A percentile compares a stretch with the other conserved stretches of the same genome.
These are phyloP conservation scores for Rubia balearica DNA, from an alignment of 305 asterid genomes.

Conservation along the genomic window DNA sequence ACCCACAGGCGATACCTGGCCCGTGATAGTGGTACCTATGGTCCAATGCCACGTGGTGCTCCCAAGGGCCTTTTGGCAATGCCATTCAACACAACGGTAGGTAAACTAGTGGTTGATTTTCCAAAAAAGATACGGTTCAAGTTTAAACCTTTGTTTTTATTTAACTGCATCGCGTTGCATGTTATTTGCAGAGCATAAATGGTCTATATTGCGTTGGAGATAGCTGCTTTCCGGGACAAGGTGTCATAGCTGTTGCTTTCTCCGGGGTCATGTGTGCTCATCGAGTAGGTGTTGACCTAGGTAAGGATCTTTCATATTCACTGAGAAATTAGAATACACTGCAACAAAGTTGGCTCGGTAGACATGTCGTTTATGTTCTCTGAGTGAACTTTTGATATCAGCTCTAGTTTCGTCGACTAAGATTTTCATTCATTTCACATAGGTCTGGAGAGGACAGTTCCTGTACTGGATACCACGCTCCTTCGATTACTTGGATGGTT, in stretches of 20 bases:
- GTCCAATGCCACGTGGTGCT: constrained; percentile 78
- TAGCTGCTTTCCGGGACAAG: constrained; percentile 99
- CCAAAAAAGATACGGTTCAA: background rate
- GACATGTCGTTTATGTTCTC: background rate
- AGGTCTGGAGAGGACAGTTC: constrained; percentile 75
- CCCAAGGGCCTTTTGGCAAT: constrained; percentile 91
- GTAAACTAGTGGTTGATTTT: constrained; percentile 16
- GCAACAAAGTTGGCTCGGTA: background rate
- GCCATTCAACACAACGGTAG: constrained; percentile 97
- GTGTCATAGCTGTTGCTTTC: constrained; percentile 95
- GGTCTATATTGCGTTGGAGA: constrained; percentile 97
- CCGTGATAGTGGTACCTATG: constrained; percentile 94
- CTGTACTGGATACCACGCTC: constrained; percentile 57
- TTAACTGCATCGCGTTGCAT: constrained; percentile 7
- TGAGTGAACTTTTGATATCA: background rate
- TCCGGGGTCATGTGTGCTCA: constrained; percentile 99
- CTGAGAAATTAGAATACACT: too few relatives aligned
- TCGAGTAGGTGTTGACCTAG: constrained; percentile 94
- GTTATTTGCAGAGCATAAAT: constrained; percentile 57
- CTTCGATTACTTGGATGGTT: constrained; percentile 82
- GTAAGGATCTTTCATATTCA: constrained; percentile 29
- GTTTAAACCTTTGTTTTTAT: constrained; percentile 6
- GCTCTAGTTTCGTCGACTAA: constrained; percentile 11
- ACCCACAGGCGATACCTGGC: constrained; percentile 92
- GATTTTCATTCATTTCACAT: constrained; percentile 15